Evolutionary conservation across 495 filamentous ascomycete species (phyloP).

Genomic region (Penicillium cosmopolitanum): DNA sequence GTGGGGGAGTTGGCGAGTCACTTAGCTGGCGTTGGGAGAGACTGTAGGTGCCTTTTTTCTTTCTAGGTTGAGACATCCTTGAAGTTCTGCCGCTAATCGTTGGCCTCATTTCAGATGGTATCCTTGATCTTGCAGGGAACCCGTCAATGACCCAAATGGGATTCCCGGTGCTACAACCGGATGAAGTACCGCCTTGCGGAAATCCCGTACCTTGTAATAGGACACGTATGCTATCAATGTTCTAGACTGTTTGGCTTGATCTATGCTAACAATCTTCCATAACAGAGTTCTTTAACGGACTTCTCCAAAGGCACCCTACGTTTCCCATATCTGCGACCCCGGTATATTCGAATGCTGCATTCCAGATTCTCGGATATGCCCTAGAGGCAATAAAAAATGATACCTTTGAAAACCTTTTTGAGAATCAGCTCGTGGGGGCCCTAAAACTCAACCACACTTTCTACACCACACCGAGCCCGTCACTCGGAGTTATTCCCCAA

Average conservation of each 20-base stretch:
- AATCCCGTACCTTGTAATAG: conserved; percentile 24
- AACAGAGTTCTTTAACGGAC: conserved; percentile 56
- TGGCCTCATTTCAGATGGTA: conserved; percentile 21
- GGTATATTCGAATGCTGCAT: conserved; percentile 64
- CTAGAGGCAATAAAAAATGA: conserved; percentile 41
- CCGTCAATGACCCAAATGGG: conserved; percentile 28
- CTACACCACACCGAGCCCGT: conserved; percentile 33
- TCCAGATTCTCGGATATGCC: conserved; percentile 58
- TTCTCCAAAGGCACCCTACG: conserved; percentile 47
- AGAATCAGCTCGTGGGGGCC: conserved; percentile 37
- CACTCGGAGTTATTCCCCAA: conserved; percentile 39
- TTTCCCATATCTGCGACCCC: conserved; percentile 53
- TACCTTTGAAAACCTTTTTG: conserved; percentile 15
- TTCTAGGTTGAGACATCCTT: neutral
- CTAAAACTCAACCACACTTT: conserved; percentile 43
- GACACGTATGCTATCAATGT: conserved; percentile 13
- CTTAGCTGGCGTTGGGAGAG: conserved; percentile 51
- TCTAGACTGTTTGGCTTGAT: neutral
- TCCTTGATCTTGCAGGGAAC: conserved; percentile 43
- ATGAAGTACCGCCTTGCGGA: conserved; percentile 29
- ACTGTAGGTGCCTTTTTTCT: conserved; percentile 51
- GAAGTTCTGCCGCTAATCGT: neutral
- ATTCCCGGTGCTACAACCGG: conserved; percentile 34
- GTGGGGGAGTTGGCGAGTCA: conserved; percentile 57
- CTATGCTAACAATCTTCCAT: neutral